Evolutionary conservation across 2,329 filamentous ascomycete genomes (phyloP).

Genomic region (Exophiala spinifera): DNA sequence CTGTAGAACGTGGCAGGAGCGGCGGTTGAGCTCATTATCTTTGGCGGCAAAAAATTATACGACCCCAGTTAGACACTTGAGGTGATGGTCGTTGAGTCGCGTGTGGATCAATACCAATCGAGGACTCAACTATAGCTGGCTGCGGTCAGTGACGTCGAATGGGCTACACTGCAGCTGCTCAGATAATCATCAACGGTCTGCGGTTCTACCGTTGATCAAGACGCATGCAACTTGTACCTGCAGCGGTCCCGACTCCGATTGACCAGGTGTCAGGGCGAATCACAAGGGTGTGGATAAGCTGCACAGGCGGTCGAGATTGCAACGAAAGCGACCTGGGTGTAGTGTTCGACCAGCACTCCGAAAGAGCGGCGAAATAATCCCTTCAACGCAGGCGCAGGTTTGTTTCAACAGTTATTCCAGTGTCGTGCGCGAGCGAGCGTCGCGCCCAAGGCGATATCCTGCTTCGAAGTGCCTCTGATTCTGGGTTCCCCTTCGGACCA

Average conservation of each 20-base stretch:
- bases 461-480: neutral
- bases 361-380: neutral
- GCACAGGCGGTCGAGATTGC: conserved; percentile 13
- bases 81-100: conserved; percentile 4
- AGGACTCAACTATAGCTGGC: neutral
- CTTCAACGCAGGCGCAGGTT: neutral
- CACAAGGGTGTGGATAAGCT: conserved; percentile 11
- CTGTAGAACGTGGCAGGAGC: conserved; percentile 15
- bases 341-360: conserved; percentile 1
- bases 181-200: conserved; percentile 9
- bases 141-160: conserved; percentile 5
- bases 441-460: conserved; percentile 3
- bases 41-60: neutral
- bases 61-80: conserved; percentile 5
- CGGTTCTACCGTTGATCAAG: conserved; percentile 15
- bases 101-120: conserved; percentile 5
- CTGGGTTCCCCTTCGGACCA: conserved; percentile 16
- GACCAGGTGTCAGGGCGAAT: conserved; percentile 15
- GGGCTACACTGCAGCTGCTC: conserved; percentile 21
- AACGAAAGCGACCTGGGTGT: conserved; percentile 10
- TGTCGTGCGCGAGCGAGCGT: conserved; percentile 1
- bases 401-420: neutral
- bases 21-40: conserved; percentile 17
- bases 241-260: conserved; percentile 16
- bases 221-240: conserved; percentile 13